phyloP scores from a whole-genome alignment of 768 basidiomycete genomes.

The Serendipita sp. region DNA sequence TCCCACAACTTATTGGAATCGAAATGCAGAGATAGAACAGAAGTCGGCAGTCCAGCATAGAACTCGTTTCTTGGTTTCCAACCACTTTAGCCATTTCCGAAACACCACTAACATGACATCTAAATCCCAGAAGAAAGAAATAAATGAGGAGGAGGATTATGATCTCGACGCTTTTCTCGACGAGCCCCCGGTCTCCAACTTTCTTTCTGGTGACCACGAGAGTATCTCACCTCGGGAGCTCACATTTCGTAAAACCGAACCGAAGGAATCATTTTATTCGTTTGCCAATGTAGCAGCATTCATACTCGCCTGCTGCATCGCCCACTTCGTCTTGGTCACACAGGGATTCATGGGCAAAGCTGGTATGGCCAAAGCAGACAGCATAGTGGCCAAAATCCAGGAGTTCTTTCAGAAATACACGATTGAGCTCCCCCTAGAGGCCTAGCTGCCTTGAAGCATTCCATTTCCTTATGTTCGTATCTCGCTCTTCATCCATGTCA shows the following conservation, averaged over 20 bases:
- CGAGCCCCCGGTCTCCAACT: not conserved
- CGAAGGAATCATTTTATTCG: not conserved
- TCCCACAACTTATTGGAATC: too few relatives aligned
- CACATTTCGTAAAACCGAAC: not conserved
- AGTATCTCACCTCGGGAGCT: not conserved
- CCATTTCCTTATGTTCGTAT: too few relatives aligned
- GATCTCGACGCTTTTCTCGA: not conserved
- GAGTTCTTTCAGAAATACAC: conserved; percentile 1
- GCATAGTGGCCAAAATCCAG: not conserved
- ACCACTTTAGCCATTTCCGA: too few relatives aligned
- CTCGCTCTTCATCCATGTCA: too few relatives aligned
- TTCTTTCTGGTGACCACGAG: not conserved
- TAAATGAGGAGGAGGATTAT: not conserved
- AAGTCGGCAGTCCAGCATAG: too few relatives aligned
- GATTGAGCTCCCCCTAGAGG: not conserved
- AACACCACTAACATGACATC: too few relatives aligned
- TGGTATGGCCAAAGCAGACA: not conserved
- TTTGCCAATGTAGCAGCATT: not conserved
- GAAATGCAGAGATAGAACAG: too few relatives aligned
- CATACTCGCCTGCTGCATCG: not conserved
- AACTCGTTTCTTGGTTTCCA: too few relatives aligned
- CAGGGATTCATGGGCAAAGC: conserved; percentile 3
- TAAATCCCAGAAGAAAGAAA: too few relatives aligned
- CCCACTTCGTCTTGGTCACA: not conserved
- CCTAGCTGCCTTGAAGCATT: not conserved